phyloP scores from a whole-genome alignment of 805 yeast genomes.

The Wickerhamiella sergipiensis region DNA sequence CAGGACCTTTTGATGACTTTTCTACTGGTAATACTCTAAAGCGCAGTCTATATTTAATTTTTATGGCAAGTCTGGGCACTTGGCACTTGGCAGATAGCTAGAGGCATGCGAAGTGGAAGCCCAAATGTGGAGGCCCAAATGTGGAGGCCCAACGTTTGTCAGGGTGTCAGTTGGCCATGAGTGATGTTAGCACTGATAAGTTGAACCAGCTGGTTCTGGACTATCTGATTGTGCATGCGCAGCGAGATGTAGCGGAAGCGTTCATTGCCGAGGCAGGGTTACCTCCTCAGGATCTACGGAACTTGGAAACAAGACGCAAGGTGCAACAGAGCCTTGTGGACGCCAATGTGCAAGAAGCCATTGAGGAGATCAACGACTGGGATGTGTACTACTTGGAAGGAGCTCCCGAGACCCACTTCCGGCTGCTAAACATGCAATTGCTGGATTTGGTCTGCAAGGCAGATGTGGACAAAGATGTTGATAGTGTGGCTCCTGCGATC shows the following conservation, averaged over 20 bases:
- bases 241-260: slow-evolving; percentile 6
- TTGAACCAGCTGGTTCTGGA: not conserved
- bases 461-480: slow-evolving; percentile 12
- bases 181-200: not conserved
- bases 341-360: slow-evolving; percentile 50
- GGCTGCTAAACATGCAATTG: slow-evolving; percentile 54
- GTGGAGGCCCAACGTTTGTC: too few species aligned
- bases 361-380: slow-evolving; percentile 39
- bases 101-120: too few species aligned
- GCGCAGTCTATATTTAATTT: too few species aligned
- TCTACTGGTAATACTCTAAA: too few species aligned
- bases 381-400: slow-evolving; percentile 56
- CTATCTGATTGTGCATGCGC: slow-evolving; percentile 8
- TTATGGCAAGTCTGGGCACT: too few species aligned
- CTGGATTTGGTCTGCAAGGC: slow-evolving; percentile 59
- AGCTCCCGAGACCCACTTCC: slow-evolving; percentile 54
- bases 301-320: slow-evolving; percentile 27
- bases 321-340: slow-evolving; percentile 40
- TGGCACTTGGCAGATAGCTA: too few species aligned
- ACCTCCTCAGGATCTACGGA: slow-evolving; percentile 1
- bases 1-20: too few species aligned
- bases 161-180: not conserved
- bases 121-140: too few species aligned
- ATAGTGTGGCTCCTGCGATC: slow-evolving; percentile 16
- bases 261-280: slow-evolving; percentile 7